These are phyloP conservation scores for Mortierella claussenii DNA, from an alignment of 192 early-diverging fungal genomes.

Conservation along the genomic window DNA sequence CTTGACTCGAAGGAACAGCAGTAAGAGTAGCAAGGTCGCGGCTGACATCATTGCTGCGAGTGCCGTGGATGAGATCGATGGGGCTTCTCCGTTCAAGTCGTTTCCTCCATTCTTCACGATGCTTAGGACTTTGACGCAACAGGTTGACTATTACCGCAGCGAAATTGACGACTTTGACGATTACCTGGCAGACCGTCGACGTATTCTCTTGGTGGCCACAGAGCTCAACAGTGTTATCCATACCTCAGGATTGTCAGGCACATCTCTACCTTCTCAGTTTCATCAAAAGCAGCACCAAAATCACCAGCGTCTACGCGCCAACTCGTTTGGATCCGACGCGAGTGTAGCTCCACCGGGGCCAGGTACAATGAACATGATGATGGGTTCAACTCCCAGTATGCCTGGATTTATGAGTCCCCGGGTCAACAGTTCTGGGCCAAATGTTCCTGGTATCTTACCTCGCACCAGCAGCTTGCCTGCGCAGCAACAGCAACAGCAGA, in stretches of 20 bases:
- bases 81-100: constrained; percentile 55
- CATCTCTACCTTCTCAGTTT: constrained; percentile 9
- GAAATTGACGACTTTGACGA: constrained; percentile 70
- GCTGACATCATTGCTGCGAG: constrained; percentile 48
- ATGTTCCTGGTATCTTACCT: neutral
- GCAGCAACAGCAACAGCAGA: too few relatives aligned
- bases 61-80: constrained; percentile 24
- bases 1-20: constrained; percentile 7
- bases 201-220: constrained; percentile 64
- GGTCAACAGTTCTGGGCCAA: neutral
- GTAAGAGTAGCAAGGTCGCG: constrained; percentile 25
- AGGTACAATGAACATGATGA: constrained; percentile 51
- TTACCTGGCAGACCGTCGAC: constrained; percentile 62
- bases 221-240: constrained; percentile 54
- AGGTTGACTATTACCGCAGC: constrained; percentile 72
- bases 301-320: constrained; percentile 28
- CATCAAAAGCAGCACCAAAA: constrained; percentile 37
- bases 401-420: constrained; percentile 57
- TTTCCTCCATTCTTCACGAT: constrained; percentile 75
- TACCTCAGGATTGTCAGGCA: constrained; percentile 27
- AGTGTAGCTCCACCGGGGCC: constrained; percentile 23
- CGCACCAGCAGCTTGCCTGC: constrained; percentile 13
- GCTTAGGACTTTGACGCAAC: constrained; percentile 68
- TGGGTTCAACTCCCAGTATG: constrained; percentile 50
- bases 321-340: constrained; percentile 13